These are phyloP conservation scores for Bromus sterilis DNA, from an alignment of 176 grass and related monocot genomes.

Conservation along the genomic window DNA sequence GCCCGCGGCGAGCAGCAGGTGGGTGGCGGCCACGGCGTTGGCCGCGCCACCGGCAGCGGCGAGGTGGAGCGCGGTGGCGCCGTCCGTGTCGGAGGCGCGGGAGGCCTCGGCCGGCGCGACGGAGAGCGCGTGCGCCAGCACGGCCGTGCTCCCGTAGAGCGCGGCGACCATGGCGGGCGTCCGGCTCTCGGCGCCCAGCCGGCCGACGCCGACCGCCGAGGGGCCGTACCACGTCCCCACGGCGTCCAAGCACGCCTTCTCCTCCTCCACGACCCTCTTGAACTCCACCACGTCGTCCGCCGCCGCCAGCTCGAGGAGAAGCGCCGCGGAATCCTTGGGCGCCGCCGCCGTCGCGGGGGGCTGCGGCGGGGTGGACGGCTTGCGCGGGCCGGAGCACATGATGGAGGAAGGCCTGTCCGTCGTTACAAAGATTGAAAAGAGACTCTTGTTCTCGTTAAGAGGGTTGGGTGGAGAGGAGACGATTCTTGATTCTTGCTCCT, in stretches of 20 bases:
- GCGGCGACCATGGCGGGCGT: conserved; percentile 85
- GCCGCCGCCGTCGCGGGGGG: neutral
- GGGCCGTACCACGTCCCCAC: conserved; percentile 53
- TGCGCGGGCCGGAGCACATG: conserved; percentile 79
- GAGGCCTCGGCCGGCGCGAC: conserved; percentile 29
- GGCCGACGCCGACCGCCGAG: neutral
- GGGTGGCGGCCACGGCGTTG: conserved; percentile 21
- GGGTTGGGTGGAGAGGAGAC: neutral
- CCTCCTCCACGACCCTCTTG: conserved; percentile 46
- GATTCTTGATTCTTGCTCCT: neutral
- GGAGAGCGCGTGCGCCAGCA: conserved; percentile 44
- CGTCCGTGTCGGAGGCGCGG: conserved; percentile 46
- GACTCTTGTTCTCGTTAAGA: conserved; percentile 9
- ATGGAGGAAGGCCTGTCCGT: neutral
- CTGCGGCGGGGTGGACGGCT: conserved; percentile 35
- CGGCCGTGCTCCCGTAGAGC: conserved; percentile 55
- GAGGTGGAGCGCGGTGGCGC: conserved; percentile 63
- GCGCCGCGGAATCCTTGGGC: neutral
- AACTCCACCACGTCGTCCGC: conserved; percentile 55
- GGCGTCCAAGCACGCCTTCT: conserved; percentile 5
- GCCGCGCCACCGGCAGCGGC: conserved; percentile 47
- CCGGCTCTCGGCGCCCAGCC: conserved; percentile 43
- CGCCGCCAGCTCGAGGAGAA: conserved; percentile 73
- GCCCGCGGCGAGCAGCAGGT: conserved; percentile 50
- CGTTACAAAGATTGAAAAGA: neutral